Base-by-base conservation (phyloP, 1,139 yeast species). In the Candida sp. region DNA sequence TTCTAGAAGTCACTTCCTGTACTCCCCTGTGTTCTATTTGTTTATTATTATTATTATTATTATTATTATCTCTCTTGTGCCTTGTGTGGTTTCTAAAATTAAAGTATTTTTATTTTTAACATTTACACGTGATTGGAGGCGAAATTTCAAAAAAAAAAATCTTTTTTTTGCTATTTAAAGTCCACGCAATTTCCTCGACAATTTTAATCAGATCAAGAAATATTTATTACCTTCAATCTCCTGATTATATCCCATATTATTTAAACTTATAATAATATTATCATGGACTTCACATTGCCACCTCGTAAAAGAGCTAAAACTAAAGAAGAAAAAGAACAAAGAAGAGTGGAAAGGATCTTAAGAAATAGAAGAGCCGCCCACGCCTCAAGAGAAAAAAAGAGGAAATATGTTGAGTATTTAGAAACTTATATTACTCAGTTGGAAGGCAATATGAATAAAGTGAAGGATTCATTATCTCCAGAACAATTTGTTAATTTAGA, bases 311-410 rank as follows among this genome's bases (percentile, higher is more conserved):
- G 98, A 55, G 99, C 99, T 8, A 89, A 87, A 73, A 93, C 99
- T 36, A 82, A 87, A 56, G 97, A 91, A 66, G 99, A 93, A 69
- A 93, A 91, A 70, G 98, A 93, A 66, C 97, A 91, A 67, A 84
- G 99, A 50, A 79, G 97, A 43, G 82, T 91, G 43, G 98, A 93
- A 68, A 75, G 99, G 46, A 90, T 93, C 44, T 75, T 93, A 61
- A 80, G 99, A 61, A 93, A 93, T 65, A 81, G 99, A 58, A 86
- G 93, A 61, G 98, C 99, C 22, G 99, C 99, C 38, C 98, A 93
- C 63, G 96, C 96, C 40, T 87, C 96, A 29, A 81, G 99, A 52
- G 99, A 93, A 62, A 91, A 91, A 81, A 93, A 93, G 79, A 81
- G 98, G 60, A 82, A 84, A 61, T 96, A 91, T 62, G 86, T 93